phyloP scores from a whole-genome alignment of 495 filamentous ascomycete species.

The Penicillium waksmanii region DNA sequence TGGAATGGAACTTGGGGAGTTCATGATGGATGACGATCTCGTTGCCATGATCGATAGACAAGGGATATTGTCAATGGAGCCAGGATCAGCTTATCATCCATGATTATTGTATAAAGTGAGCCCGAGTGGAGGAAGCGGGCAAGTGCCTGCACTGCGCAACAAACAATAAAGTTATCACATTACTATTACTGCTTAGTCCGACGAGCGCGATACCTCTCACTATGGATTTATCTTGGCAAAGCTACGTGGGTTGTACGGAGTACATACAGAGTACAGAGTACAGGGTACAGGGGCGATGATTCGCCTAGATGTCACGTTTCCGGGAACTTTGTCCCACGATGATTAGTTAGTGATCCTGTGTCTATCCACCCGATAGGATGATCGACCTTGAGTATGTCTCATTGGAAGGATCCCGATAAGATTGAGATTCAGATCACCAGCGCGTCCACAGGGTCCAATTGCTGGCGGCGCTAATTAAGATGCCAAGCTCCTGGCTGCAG shows the following conservation, averaged over 20 bases:
- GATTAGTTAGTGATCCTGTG: not conserved
- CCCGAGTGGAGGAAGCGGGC: not conserved
- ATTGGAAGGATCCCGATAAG: not conserved
- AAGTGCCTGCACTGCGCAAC: no score
- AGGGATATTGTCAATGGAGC: constrained; percentile 3
- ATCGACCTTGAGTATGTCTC: not conserved
- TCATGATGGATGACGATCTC: constrained; percentile 49
- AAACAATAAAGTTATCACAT: no score
- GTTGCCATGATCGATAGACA: constrained; percentile 24
- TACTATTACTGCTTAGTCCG: no score
- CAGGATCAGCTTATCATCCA: not conserved
- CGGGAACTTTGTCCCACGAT: no score
- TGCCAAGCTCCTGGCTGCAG: constrained; percentile 3
- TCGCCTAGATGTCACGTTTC: no score
- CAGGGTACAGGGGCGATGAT: no score
- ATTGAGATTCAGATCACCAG: not conserved
- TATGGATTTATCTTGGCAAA: no score
- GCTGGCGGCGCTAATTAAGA: not conserved
- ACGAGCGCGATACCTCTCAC: no score
- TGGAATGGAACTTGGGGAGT: constrained; percentile 45
- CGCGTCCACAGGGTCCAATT: not conserved
- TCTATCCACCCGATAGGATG: not conserved
- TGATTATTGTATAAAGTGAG: not conserved
- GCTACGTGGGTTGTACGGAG: no score
- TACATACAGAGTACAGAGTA: no score